These are phyloP conservation scores for Clausena lansium DNA, from an alignment of 345 rosid species.

Conservation along the genomic window DNA sequence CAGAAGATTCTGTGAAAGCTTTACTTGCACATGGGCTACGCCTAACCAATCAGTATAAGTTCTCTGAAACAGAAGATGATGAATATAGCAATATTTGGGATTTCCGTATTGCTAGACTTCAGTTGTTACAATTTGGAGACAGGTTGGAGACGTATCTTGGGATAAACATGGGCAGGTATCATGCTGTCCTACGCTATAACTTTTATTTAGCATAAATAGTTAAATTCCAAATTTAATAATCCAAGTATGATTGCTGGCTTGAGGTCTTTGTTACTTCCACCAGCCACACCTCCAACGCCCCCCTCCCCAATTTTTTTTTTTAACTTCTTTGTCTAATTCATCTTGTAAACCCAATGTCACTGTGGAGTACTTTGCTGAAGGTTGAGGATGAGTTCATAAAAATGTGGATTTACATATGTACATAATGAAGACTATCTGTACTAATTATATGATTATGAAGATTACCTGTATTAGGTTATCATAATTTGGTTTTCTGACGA, in stretches of 20 bases:
- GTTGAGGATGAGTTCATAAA: too few species aligned
- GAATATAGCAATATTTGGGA: conserved; percentile 63
- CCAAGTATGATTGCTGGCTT: neutral
- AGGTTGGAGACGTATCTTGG: conserved; percentile 91
- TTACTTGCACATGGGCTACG: conserved; percentile 67
- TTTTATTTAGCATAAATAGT: neutral
- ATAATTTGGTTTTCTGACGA: too few species aligned
- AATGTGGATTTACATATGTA: too few species aligned
- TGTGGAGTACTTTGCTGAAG: too few species aligned
- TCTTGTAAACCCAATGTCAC: too few species aligned
- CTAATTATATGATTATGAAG: too few species aligned
- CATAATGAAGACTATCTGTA: too few species aligned
- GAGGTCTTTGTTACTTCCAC: too few species aligned
- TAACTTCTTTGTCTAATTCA: neutral
- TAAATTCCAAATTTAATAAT: neutral
- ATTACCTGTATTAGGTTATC: too few species aligned
- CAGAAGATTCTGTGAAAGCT: conserved; percentile 81
- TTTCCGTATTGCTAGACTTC: conserved; percentile 74
- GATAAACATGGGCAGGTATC: conserved; percentile 98
- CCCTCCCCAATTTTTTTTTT: too few species aligned
- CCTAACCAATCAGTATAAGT: conserved; percentile 50
- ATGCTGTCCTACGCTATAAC: conserved; percentile 13
- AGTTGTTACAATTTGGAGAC: conserved; percentile 76
- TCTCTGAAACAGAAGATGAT: conserved; percentile 51
- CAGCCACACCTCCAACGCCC: too few species aligned